phyloP scores from a whole-genome alignment of 441 rosid genomes.

The Rhodomyrtus psidioides region DNA sequence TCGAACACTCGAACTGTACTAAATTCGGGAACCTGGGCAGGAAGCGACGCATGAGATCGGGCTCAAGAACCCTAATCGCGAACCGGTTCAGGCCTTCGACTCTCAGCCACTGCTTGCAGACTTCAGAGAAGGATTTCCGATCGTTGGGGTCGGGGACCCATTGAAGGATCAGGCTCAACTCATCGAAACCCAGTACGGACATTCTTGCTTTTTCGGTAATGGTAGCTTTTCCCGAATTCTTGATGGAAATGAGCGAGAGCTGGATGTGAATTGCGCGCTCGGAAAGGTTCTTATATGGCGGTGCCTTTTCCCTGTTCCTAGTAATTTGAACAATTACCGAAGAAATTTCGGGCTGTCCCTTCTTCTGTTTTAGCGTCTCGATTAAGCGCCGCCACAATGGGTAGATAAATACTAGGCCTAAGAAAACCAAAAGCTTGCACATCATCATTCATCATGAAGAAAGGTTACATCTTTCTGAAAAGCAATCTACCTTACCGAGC shows the following conservation, averaged over 20 bases:
- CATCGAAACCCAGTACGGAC: conserved; percentile 33
- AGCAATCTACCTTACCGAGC: background rate
- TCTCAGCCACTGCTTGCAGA: conserved; percentile 36
- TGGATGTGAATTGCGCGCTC: background rate
- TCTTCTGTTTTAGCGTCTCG: background rate
- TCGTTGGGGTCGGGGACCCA: conserved; percentile 12
- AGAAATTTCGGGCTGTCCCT: background rate
- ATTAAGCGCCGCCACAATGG: background rate
- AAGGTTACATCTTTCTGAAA: too few relatives aligned
- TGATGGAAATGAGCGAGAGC: background rate
- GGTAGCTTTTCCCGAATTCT: background rate
- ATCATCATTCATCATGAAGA: too few relatives aligned
- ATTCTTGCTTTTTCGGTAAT: conserved; percentile 1
- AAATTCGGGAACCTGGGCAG: conserved; percentile 40
- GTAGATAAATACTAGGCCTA: background rate
- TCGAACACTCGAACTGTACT: conserved; percentile 8
- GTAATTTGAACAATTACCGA: background rate
- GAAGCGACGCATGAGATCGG: conserved; percentile 20
- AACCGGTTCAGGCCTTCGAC: conserved; percentile 28
- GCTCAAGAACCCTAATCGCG: conserved; percentile 29
- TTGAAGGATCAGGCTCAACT: conserved; percentile 23
- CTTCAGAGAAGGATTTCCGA: conserved; percentile 24
- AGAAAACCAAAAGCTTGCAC: background rate
- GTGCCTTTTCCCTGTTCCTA: background rate
- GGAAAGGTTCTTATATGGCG: background rate